Percentiles rank a stretch among this genome's conserved stretches.
phyloP scores from a whole-genome alignment of 352 stramenopile genomes.

The Achlya hypogyna region DNA sequence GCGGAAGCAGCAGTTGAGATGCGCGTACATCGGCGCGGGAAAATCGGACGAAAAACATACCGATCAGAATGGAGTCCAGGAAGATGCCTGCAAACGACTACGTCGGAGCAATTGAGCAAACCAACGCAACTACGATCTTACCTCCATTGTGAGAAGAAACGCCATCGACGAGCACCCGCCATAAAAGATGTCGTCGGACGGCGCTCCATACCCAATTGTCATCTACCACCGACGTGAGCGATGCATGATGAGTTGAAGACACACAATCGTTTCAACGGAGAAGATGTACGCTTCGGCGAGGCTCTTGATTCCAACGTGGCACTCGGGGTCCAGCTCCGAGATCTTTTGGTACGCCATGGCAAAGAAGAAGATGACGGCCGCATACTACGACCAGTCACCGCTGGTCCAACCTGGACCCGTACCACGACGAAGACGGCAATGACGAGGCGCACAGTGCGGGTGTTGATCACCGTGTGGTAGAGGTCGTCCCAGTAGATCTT shows the following conservation, averaged over 20 bases:
- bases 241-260: constrained; percentile 37
- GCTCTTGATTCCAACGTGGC: constrained; percentile 64
- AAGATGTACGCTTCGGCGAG: constrained; percentile 81
- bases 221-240: constrained; percentile 65
- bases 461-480: constrained; percentile 85
- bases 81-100: constrained; percentile 83
- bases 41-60: constrained; percentile 82
- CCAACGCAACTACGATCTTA: constrained; percentile 11
- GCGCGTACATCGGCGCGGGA: constrained; percentile 57
- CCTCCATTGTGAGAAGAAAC: constrained; percentile 69
- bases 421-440: constrained; percentile 67
- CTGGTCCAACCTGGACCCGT: constrained; percentile 15
- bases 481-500: constrained; percentile 78
- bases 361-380: constrained; percentile 73
- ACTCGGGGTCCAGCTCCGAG: constrained; percentile 45
- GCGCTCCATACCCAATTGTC: constrained; percentile 80
- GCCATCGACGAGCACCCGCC: constrained; percentile 73
- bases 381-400: constrained; percentile 36
- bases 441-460: constrained; percentile 66
- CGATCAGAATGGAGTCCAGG: constrained; percentile 79
- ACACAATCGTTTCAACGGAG: constrained; percentile 79
- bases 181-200: constrained; percentile 83
- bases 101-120: background rate
- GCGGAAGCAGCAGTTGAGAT: background rate
- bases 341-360: constrained; percentile 64